phyloP scores from a whole-genome alignment of 2,329 filamentous ascomycete species.

The Alternaria panax region DNA sequence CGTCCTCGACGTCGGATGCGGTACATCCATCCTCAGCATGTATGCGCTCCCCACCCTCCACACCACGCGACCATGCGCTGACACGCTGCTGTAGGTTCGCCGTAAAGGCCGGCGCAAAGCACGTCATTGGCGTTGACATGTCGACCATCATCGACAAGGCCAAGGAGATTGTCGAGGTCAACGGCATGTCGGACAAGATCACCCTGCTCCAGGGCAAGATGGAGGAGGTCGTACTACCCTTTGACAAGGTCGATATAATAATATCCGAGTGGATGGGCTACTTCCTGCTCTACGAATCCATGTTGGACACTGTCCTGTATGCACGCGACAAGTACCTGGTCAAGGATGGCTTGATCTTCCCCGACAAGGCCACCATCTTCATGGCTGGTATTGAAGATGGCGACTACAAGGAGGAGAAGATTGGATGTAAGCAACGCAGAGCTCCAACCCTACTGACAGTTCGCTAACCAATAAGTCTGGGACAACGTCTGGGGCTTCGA shows the following conservation, averaged over 20 bases:
- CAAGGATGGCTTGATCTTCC: slow-evolving; percentile 92
- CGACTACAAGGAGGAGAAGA: slow-evolving; percentile 99
- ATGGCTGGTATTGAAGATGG: slow-evolving; percentile 97
- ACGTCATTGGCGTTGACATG: slow-evolving; percentile 99
- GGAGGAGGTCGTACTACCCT: slow-evolving; percentile 95
- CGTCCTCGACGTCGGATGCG: slow-evolving; percentile 96
- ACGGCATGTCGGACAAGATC: slow-evolving; percentile 94
- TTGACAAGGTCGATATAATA: slow-evolving; percentile 97
- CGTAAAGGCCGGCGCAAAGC: slow-evolving; percentile 93
- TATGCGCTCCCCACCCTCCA: slow-evolving; percentile 59
- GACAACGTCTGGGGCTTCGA: slow-evolving; percentile 99
- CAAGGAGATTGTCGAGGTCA: slow-evolving; percentile 88
- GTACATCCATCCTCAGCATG: slow-evolving; percentile 98
- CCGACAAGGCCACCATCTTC: slow-evolving; percentile 98
- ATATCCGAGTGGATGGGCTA: slow-evolving; percentile 99
- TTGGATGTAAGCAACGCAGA: slow-evolving; percentile 72
- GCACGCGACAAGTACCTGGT: slow-evolving; percentile 90
- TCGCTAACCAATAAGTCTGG: slow-evolving; percentile 74
- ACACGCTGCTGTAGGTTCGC: slow-evolving; percentile 76
- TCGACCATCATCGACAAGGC: slow-evolving; percentile 99
- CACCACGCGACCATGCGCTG: slow-evolving; percentile 27
- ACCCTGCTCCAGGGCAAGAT: slow-evolving; percentile 99
- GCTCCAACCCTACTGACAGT: neutral
- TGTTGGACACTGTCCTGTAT: slow-evolving; percentile 98
- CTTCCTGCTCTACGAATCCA: slow-evolving; percentile 97